Conservation (phyloP, 2,329 filamentous ascomycete species). For the Sporothrix euskadiensis region DNA sequence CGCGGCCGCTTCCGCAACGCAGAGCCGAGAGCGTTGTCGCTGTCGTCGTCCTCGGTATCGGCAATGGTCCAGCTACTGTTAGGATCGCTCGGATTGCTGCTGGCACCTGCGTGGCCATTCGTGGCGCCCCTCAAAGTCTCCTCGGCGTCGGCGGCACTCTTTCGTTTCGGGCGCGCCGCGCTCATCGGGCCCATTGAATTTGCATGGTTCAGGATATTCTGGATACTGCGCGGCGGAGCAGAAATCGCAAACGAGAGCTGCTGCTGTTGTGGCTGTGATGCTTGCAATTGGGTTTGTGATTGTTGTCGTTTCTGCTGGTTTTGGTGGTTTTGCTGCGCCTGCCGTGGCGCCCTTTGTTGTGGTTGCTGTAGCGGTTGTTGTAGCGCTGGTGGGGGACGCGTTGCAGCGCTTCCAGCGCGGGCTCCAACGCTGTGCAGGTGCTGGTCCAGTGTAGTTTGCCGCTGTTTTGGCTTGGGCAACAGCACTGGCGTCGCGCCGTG, state of each 20-base stretch:
- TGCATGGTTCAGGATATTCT: conserved; percentile 31
- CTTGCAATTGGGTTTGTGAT: conserved; percentile 6
- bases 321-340: neutral
- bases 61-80: neutral
- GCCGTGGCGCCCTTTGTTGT: conserved; percentile 19
- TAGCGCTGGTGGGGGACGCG: conserved; percentile 24
- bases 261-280: conserved; percentile 18
- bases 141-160: conserved; percentile 22
- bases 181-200: conserved; percentile 24
- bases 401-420: conserved; percentile 9
- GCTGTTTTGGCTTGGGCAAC: conserved; percentile 31
- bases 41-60: neutral
- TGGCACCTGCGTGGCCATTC: neutral
- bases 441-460: conserved; percentile 30
- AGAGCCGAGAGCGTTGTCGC: conserved; percentile 29
- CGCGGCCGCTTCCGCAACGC: conserved; percentile 52
- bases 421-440: conserved; percentile 18
- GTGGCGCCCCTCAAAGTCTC: neutral
- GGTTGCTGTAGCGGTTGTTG: conserved; percentile 5
- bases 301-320: conserved; percentile 17
- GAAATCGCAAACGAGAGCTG: conserved; percentile 25
- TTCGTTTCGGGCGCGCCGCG: conserved; percentile 32
- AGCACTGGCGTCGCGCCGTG: conserved; percentile 30
- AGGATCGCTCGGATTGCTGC: neutral
- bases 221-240: conserved; percentile 29